Evolutionary conservation across 352 stramenopile species (phyloP).

Genomic region (Globisporangium parvum): DNA sequence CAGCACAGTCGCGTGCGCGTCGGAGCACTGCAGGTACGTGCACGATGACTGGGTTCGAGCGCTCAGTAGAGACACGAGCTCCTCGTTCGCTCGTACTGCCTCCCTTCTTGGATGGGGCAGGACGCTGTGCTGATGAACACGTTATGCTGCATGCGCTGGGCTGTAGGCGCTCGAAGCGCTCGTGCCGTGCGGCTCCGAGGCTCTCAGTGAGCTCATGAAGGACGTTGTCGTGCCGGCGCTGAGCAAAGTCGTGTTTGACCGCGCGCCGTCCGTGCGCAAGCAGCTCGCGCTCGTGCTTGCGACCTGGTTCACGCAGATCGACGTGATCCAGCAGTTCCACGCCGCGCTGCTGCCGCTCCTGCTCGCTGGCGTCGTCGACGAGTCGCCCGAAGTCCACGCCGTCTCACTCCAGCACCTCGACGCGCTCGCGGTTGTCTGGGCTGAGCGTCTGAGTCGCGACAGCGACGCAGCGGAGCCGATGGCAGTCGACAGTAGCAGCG

Average conservation of each 20-base stretch:
- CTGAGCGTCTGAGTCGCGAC: conserved; percentile 16
- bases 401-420: conserved; percentile 35
- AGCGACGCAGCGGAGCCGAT: conserved; percentile 28
- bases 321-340: conserved; percentile 58
- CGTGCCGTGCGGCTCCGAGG: conserved; percentile 61
- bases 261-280: conserved; percentile 57
- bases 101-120: no score
- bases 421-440: conserved; percentile 43
- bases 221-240: conserved; percentile 61
- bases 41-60: background rate
- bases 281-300: conserved; percentile 55
- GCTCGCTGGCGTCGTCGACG: conserved; percentile 58
- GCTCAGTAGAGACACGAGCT: background rate
- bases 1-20: conserved; percentile 79
- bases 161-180: conserved; percentile 49
- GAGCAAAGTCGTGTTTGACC: conserved; percentile 67
- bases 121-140: background rate
- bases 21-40: conserved; percentile 50
- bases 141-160: background rate
- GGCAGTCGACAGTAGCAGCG: conserved; percentile 16
- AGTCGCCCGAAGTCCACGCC: conserved; percentile 55
- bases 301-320: conserved; percentile 53
- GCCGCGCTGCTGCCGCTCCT: conserved; percentile 58
- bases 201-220: conserved; percentile 69
- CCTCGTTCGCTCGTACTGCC: background rate